These are phyloP conservation scores for Cenchrus fungigraminus DNA, from an alignment of 176 grass and related monocot species.

Conservation along the genomic window DNA sequence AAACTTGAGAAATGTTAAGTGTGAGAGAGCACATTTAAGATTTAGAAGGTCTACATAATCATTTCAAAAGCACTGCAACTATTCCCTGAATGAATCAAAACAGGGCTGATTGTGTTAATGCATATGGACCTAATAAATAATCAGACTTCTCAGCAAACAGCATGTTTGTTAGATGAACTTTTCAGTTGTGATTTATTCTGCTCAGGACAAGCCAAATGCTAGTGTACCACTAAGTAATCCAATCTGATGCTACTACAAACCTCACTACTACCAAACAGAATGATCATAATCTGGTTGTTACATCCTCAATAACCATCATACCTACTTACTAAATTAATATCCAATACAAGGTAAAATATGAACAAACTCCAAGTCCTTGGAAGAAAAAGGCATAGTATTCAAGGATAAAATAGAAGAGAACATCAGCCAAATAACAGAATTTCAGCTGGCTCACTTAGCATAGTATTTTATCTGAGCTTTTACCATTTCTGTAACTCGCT, in stretches of 20 bases:
- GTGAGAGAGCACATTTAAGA: not conserved
- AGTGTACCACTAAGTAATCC: conserved; percentile 14
- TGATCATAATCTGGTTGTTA: conserved; percentile 18
- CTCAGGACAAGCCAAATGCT: not conserved
- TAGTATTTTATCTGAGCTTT: not conserved
- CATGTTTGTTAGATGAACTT: conserved; percentile 22
- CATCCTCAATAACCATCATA: not conserved
- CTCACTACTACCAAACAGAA: not conserved
- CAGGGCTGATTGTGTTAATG: conserved; percentile 26
- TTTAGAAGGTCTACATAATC: not conserved
- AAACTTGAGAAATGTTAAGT: conserved; percentile 16
- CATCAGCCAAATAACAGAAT: conserved; percentile 7
- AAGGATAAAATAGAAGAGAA: conserved; percentile 16
- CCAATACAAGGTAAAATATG: conserved; percentile 23
- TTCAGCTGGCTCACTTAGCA: conserved; percentile 7
- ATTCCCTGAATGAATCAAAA: conserved; percentile 7
- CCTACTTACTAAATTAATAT: conserved; percentile 32
- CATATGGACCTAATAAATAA: conserved; percentile 3
- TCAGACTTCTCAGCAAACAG: not conserved
- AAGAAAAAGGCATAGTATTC: conserved; percentile 17
- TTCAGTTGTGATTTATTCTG: not conserved
- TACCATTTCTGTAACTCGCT: conserved; percentile 14
- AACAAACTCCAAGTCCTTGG: not conserved
- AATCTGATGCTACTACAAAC: conserved; percentile 27
- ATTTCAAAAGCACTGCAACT: conserved; percentile 9